Conservation (phyloP, 2,329 filamentous ascomycete species). For the Didymella segeticola region DNA sequence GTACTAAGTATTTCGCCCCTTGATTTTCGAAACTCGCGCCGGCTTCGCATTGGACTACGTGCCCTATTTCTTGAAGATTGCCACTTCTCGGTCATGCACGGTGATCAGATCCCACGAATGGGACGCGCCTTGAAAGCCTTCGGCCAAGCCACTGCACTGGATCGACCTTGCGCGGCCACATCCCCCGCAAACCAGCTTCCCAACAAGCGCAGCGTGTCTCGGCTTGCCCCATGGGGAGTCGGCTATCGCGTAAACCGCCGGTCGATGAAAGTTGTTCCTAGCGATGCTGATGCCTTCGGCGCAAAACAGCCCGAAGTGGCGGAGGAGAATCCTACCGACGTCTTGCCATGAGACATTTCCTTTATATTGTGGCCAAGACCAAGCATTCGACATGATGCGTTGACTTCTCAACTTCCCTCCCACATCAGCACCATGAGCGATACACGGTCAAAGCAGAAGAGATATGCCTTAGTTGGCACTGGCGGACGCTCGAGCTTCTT, state of each 20-base stretch:
- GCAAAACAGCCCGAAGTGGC: slow-evolving; percentile 17
- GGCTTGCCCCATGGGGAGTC: background rate
- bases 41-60: too few relatives aligned
- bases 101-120: background rate
- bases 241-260: background rate
- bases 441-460: slow-evolving; percentile 22
- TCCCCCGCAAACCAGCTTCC: background rate
- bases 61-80: too few relatives aligned
- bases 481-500: slow-evolving; percentile 67
- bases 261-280: background rate
- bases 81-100: too few relatives aligned
- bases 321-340: slow-evolving; percentile 17
- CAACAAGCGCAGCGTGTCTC: background rate
- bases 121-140: background rate
- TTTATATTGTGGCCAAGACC: slow-evolving; percentile 13
- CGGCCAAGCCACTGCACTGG: background rate
- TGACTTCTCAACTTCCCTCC: background rate
- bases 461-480: slow-evolving; percentile 65
- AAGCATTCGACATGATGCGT: background rate
- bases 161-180: background rate
- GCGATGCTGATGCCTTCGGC: background rate
- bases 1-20: too few relatives aligned
- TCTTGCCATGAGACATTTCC: slow-evolving; percentile 4
- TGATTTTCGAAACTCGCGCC: too few relatives aligned
- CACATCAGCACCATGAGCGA: slow-evolving; percentile 17